Base-by-base conservation (phyloP, 1,139 yeast species). In the Blastobotrys serpentis region DNA sequence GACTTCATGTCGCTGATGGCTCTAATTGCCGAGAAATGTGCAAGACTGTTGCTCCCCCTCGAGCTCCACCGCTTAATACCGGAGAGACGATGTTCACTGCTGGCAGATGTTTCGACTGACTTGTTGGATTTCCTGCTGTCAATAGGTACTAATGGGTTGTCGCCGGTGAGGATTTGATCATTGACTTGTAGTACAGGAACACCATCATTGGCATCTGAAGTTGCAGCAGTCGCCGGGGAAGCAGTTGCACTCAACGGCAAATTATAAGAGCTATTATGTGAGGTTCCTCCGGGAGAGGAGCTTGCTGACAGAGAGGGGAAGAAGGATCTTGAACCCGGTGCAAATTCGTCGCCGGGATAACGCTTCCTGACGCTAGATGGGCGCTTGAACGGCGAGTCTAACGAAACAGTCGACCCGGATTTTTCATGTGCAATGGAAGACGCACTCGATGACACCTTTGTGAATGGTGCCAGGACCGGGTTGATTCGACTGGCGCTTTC, bases 1-100 rank as follows among this genome's bases (percentile, higher is more conserved):
- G 51, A 42, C 42, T 52, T 54, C 32, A 58, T 40, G 11, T 51
- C 48, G 30, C 34, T 47, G 13, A 57, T 36, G 4, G 40, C 40
- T 4, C 10, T 8, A 3, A 36, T 36, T 10, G 22, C 40, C 4
- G 40, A 36, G 25, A 36, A 36, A 19, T 36, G 40, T 3, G 40
- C 8, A 11, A 11, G 19, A n/a, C 13, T 8, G 8, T n/a, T n/a
- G 14, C 40, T 36, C 8, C 22, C 40, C 3, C 16, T 25, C n/a
- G 40, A 36, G 14, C 25, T 18, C 40, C 40, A 36, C 7, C 40
- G 40, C 11, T 17, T 18, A 18, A 19, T 36, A 8, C 22, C 25
- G 14, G 22, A 11, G 8, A 36, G 4, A 3, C 7, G 19, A 33
- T 33, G n/a, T 11, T 19, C 10, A 19, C 37, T n/a, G 4, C 11